phyloP scores from a whole-genome alignment of 441 rosid species.

The Melastoma candidum region DNA sequence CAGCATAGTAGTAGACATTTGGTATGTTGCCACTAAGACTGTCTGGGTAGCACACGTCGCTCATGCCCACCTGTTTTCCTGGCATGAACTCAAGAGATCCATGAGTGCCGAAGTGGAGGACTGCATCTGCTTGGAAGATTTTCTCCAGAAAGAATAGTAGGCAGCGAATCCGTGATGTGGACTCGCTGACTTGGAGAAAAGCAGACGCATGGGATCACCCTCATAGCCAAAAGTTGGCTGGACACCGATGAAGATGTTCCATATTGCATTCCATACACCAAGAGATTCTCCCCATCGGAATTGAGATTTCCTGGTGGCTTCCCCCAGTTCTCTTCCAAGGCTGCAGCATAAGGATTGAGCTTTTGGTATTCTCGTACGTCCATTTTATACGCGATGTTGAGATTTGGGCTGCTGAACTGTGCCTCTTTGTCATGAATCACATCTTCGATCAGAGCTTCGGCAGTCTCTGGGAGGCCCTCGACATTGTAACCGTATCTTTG shows the following conservation, averaged over 20 bases:
- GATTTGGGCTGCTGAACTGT: slow-evolving; percentile 93
- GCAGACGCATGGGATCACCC: slow-evolving; percentile 96
- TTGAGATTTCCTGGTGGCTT: slow-evolving; percentile 93
- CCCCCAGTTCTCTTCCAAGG: slow-evolving; percentile 99
- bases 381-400: slow-evolving; percentile 89
- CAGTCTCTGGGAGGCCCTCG: slow-evolving; percentile 84
- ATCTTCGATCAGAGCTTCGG: slow-evolving; percentile 88
- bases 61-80: slow-evolving; percentile 99
- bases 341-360: slow-evolving; percentile 72
- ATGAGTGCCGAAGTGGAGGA: slow-evolving; percentile 96
- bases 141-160: slow-evolving; percentile 87
- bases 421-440: slow-evolving; percentile 95
- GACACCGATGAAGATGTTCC: slow-evolving; percentile 92
- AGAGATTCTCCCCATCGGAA: slow-evolving; percentile 88
- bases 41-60: slow-evolving; percentile 88
- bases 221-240: slow-evolving; percentile 98
- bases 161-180: slow-evolving; percentile 99
- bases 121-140: slow-evolving; percentile 91
- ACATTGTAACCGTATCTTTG: slow-evolving; percentile 77
- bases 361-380: slow-evolving; percentile 71
- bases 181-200: slow-evolving; percentile 96
- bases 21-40: slow-evolving; percentile 98
- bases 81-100: slow-evolving; percentile 99
- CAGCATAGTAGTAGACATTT: slow-evolving; percentile 91
- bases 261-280: slow-evolving; percentile 84